Conservation (phyloP, 2,329 filamentous ascomycete species). For the Hypoxylon sp. region DNA sequence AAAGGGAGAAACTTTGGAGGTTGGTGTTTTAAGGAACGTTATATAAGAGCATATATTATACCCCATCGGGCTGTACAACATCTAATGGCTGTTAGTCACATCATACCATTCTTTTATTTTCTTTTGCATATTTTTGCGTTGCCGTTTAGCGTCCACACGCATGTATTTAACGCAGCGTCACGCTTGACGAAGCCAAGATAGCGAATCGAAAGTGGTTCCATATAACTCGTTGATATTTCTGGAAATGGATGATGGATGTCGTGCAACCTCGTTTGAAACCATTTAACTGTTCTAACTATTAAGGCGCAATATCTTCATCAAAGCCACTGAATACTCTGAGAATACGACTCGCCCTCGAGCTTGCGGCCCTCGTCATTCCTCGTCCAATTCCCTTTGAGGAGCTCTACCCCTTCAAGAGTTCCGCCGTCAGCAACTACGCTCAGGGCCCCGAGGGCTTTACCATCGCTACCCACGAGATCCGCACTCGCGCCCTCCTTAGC, state of each 20-base stretch:
- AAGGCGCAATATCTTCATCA: conserved; percentile 23
- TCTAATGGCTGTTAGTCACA: conserved; percentile 33
- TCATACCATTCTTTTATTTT: conserved; percentile 28
- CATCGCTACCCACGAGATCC: conserved; percentile 60
- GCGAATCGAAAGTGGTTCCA: conserved; percentile 26
- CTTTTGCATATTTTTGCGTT: conserved; percentile 22
- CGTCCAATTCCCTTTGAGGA: conserved; percentile 58
- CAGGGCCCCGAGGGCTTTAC: conserved; percentile 59
- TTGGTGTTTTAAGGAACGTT: conserved; percentile 27
- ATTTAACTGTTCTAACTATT: not conserved
- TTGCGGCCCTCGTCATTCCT: conserved; percentile 43
- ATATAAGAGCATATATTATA: conserved; percentile 30
- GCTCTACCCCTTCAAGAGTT: conserved; percentile 56
- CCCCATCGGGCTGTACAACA: conserved; percentile 37
- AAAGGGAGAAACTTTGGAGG: conserved; percentile 7
- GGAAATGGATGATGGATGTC: not conserved
- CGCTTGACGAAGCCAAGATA: conserved; percentile 35
- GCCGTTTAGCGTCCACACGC: conserved; percentile 16
- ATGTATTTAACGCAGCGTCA: conserved; percentile 34
- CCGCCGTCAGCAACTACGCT: conserved; percentile 58
- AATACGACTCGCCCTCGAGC: conserved; percentile 43
- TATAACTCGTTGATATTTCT: not conserved
- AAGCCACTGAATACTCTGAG: conserved; percentile 47
- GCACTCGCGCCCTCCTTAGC: conserved; percentile 59
- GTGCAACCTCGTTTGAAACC: not conserved